Conservation (phyloP, 106 monocot species). For the Chionographis japonica region DNA sequence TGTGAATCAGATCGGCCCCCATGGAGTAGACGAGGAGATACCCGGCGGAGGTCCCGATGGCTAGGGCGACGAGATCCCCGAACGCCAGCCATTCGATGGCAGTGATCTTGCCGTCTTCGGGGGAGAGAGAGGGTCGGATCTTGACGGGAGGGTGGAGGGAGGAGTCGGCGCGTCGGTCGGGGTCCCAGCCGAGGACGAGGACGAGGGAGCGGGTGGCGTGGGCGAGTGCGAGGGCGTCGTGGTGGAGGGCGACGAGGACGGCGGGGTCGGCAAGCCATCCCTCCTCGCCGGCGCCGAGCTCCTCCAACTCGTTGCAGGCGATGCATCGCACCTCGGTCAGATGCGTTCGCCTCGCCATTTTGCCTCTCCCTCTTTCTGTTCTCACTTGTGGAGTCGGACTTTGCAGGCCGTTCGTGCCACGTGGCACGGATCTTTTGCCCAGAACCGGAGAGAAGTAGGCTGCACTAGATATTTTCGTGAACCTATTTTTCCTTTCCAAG, state of each 20-base stretch:
- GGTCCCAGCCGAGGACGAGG: conserved; percentile 36
- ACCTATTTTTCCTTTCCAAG: too few species aligned
- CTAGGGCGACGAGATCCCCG: conserved; percentile 52
- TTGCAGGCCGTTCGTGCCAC: too few species aligned
- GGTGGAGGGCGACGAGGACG: conserved; percentile 49
- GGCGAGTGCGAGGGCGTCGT: conserved; percentile 61
- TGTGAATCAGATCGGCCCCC: conserved; percentile 62
- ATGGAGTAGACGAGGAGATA: conserved; percentile 69
- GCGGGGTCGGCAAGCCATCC: conserved; percentile 80
- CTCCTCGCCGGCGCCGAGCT: conserved; percentile 67
- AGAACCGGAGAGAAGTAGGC: too few species aligned
- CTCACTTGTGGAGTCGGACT: too few species aligned
- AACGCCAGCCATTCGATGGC: conserved; percentile 68
- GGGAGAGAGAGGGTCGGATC: conserved; percentile 51
- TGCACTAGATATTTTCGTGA: too few species aligned
- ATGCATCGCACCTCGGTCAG: conserved; percentile 58
- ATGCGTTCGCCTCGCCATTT: conserved; percentile 66
- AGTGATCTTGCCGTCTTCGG: conserved; percentile 49
- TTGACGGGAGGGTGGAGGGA: conserved; percentile 7
- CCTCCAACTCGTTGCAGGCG: conserved; percentile 49
- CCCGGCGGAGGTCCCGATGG: conserved; percentile 66
- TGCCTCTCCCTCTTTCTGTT: too few species aligned
- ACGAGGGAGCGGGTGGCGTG: conserved; percentile 30
- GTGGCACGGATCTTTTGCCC: too few species aligned
- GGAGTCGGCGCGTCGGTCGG: conserved; percentile 4